Conservation (phyloP, 768 basidiomycete species). For the Leccinum boreale region DNA sequence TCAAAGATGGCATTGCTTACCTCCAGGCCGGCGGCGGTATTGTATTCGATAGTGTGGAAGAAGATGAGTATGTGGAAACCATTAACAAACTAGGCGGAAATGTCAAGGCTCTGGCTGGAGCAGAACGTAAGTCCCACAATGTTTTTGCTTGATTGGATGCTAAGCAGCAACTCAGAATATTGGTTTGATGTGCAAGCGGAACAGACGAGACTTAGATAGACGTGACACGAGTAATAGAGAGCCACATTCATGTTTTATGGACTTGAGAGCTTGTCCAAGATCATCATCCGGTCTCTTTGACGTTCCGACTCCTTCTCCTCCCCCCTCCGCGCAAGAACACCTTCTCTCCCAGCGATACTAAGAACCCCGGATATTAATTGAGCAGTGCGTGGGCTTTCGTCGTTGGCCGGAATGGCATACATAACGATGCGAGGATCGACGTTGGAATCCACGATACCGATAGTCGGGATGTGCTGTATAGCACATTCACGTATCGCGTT, state of each 20-base stretch:
- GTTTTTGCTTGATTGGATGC: conserved; percentile 5
- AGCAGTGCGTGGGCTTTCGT: conserved; percentile 87
- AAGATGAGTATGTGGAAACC: conserved; percentile 96
- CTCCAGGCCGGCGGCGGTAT: conserved; percentile 97
- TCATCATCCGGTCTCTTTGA: conserved; percentile 25
- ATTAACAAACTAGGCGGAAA: conserved; percentile 93
- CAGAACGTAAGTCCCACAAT: conserved; percentile 68
- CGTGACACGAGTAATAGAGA: conserved; percentile 5
- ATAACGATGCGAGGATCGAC: conserved; percentile 95
- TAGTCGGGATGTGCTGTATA: conserved; percentile 84
- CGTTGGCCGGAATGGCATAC: conserved; percentile 98
- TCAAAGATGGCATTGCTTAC: conserved; percentile 89
- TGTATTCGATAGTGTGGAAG: conserved; percentile 94
- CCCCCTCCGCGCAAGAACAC: conserved; percentile 45
- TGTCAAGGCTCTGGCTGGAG: conserved; percentile 76
- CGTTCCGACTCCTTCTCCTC: conserved; percentile 23
- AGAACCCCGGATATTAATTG: conserved; percentile 89
- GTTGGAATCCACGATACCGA: conserved; percentile 93
- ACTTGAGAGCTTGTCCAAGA: conserved; percentile 24
- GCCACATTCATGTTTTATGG: conserved; percentile 17
- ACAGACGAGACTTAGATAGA: conserved; percentile 30
- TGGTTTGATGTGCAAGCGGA: conserved; percentile 66
- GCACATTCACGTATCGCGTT: conserved; percentile 92
- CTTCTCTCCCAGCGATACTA: conserved; percentile 83
- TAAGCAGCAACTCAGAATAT: conserved; percentile 47